Evolutionary conservation across 1,139 yeast genomes (phyloP).

Genomic region (Kodamaea alishanica): DNA sequence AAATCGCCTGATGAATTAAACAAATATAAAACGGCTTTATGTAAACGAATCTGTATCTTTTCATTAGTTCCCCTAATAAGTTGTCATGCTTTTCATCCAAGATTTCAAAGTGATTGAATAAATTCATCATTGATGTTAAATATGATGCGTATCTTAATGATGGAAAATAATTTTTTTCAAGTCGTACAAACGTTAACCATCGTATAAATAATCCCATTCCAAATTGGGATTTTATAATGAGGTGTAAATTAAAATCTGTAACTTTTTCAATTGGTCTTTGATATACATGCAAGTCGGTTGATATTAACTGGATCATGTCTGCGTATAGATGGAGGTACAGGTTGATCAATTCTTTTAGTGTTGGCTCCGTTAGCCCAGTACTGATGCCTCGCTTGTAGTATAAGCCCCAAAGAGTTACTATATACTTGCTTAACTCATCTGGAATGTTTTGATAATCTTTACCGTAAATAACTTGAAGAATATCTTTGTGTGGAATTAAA

Average conservation of each 20-base stretch:
- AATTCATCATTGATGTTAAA: constrained; percentile 23
- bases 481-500: constrained; percentile 24
- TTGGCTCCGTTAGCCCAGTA: background rate
- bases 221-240: constrained; percentile 22
- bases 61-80: constrained; percentile 12
- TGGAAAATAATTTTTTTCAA: constrained; percentile 33
- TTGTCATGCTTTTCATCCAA: constrained; percentile 13
- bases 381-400: constrained; percentile 24
- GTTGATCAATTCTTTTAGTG: too few species aligned
- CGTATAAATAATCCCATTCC: constrained; percentile 20
- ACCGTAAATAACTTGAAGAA: constrained; percentile 18
- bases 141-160: constrained; percentile 29
- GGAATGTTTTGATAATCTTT: constrained; percentile 10
- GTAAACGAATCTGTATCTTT: constrained; percentile 13
- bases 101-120: constrained; percentile 25
- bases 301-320: constrained; percentile 13
- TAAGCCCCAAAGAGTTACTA: constrained; percentile 21
- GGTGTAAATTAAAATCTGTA: too few species aligned
- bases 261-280: constrained; percentile 3
- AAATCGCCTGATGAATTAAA: constrained; percentile 23
- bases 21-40: constrained; percentile 21
- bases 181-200: constrained; percentile 32
- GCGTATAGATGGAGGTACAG: constrained; percentile 22
- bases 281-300: constrained; percentile 5
- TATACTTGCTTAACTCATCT: constrained; percentile 13